phyloP scores from a whole-genome alignment of 2,329 filamentous ascomycete species.

The Colletotrichum magnum region DNA sequence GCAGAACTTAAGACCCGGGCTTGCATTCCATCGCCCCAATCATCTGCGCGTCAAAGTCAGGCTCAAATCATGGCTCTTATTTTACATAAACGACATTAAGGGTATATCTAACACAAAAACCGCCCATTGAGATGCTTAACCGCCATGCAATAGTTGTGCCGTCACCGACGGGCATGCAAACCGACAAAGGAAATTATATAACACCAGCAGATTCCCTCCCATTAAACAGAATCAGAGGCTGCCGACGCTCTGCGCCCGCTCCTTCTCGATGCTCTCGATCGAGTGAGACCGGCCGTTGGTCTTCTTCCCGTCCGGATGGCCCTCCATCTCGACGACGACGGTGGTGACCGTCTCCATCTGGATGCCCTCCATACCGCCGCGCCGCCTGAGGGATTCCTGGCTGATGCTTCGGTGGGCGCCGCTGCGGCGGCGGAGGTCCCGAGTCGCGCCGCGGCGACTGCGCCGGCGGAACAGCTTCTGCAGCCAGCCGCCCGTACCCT shows the following conservation, averaged over 20 bases:
- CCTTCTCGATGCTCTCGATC: slow-evolving; percentile 28
- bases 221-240: neutral
- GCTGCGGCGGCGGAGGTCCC: slow-evolving; percentile 5
- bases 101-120: slow-evolving; percentile 31
- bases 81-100: slow-evolving; percentile 14
- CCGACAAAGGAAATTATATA: neutral
- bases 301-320: neutral
- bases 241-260: slow-evolving; percentile 30
- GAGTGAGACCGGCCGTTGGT: slow-evolving; percentile 11
- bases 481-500: slow-evolving; percentile 36
- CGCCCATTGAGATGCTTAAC: slow-evolving; percentile 8
- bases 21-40: too few species aligned
- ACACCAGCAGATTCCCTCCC: neutral
- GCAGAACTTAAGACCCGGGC: too few species aligned
- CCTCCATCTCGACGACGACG: slow-evolving; percentile 55
- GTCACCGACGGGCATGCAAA: neutral
- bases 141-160: neutral
- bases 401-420: slow-evolving; percentile 31
- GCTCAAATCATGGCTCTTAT: neutral
- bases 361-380: slow-evolving; percentile 47
- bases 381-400: slow-evolving; percentile 30
- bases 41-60: too few species aligned
- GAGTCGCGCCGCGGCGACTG: neutral
- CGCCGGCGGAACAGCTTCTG: slow-evolving; percentile 21
- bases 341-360: slow-evolving; percentile 61